Conservation (phyloP, 2,329 filamentous ascomycete species). For the Colletotrichum sp. region DNA sequence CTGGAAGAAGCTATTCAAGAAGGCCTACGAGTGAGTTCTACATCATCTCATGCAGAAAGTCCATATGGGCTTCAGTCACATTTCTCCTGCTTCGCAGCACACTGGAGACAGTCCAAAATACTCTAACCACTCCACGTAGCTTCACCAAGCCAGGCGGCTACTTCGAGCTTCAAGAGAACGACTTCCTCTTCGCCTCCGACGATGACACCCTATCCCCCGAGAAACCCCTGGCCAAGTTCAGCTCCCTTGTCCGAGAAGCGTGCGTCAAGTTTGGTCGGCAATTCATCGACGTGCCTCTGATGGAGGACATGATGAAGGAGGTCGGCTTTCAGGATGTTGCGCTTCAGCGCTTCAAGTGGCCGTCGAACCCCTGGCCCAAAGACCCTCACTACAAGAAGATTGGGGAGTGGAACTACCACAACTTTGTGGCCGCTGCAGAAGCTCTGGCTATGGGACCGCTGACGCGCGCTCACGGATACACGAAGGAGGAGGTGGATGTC, state of each 20-base stretch:
- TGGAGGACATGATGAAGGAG: constrained; percentile 27
- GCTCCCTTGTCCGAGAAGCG: not conserved
- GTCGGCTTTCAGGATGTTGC: constrained; percentile 35
- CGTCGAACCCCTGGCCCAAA: constrained; percentile 34
- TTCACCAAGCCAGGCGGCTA: constrained; percentile 55
- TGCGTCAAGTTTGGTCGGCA: constrained; percentile 28
- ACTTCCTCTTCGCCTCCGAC: constrained; percentile 40
- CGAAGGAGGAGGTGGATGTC: constrained; percentile 31
- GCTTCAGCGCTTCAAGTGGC: constrained; percentile 32
- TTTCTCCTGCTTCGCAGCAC: not conserved
- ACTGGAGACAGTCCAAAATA: not conserved
- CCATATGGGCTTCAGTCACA: constrained; percentile 22
- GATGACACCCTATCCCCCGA: constrained; percentile 39
- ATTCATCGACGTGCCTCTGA: constrained; percentile 20
- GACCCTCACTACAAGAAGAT: constrained; percentile 33
- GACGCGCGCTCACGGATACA: constrained; percentile 32
- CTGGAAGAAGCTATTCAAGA: constrained; percentile 50
- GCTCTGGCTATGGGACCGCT: constrained; percentile 38
- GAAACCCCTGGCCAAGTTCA: constrained; percentile 26
- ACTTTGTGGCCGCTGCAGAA: constrained; percentile 33
- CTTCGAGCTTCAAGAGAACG: constrained; percentile 48
- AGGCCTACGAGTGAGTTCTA: constrained; percentile 41
- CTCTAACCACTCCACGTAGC: not conserved
- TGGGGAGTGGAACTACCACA: constrained; percentile 27
- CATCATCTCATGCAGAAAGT: not conserved